phyloP scores from a whole-genome alignment of 306 rosid species.

The Sindora glabra region DNA sequence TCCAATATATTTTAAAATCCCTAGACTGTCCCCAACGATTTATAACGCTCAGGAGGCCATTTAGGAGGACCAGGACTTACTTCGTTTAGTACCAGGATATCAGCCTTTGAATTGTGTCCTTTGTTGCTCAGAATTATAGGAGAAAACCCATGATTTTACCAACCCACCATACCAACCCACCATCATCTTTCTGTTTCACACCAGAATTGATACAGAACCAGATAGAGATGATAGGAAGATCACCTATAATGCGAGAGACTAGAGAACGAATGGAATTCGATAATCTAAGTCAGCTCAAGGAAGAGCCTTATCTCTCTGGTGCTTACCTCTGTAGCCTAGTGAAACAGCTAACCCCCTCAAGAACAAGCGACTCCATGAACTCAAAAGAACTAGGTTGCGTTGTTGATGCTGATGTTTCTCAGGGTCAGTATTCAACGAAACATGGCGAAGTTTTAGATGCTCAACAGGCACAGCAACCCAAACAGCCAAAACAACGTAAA shows the following conservation, averaged over 20 bases:
- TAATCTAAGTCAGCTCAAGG: slow-evolving; percentile 24
- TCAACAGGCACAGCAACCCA: slow-evolving; percentile 20
- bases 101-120: slow-evolving; percentile 51
- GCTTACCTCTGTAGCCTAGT: slow-evolving; percentile 66
- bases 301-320: slow-evolving; percentile 53
- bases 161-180: slow-evolving; percentile 31
- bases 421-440: slow-evolving; percentile 16
- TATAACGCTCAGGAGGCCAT: slow-evolving; percentile 38
- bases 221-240: slow-evolving; percentile 28
- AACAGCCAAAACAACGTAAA: slow-evolving; percentile 44
- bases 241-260: slow-evolving; percentile 21
- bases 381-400: slow-evolving; percentile 22
- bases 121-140: slow-evolving; percentile 37
- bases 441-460: slow-evolving; percentile 24
- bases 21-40: slow-evolving; percentile 74
- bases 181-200: slow-evolving; percentile 29
- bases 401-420: slow-evolving; percentile 17
- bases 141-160: slow-evolving; percentile 47
- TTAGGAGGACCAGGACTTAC: slow-evolving; percentile 34
- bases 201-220: slow-evolving; percentile 12
- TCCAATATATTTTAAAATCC: slow-evolving; percentile 46
- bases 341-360: slow-evolving; percentile 54
- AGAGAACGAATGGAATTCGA: slow-evolving; percentile 40
- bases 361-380: slow-evolving; percentile 43
- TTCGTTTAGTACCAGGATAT: slow-evolving; percentile 49